Base-by-base conservation (phyloP, 306 rosid species). In the Glycyrrhiza uralensis region DNA sequence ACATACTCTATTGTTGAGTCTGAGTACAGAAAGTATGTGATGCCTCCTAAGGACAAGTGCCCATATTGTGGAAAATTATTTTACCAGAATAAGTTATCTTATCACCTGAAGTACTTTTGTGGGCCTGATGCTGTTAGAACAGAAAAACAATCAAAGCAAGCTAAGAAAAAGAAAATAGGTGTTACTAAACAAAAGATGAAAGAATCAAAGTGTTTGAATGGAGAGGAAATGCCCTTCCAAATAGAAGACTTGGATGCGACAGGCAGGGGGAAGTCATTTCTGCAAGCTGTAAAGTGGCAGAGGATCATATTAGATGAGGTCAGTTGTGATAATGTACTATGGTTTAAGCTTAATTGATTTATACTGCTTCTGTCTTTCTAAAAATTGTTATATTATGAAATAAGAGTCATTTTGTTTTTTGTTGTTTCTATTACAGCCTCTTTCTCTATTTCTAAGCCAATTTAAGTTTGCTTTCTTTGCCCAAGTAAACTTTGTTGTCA, bases 251-350 rank as follows among this genome's bases (percentile, higher is more conserved):
- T 77, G 47, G 76, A 68, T 35, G 69, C 52, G 17, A 51, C 8
- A 11, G 39, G 20, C 15, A 63, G 58, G 33, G 84, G 58, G 13
- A 86, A 77, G 63, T 87, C 98, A 14, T 56, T 76, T 62, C 70
- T 91, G 64, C 97, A 90, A 83, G 73, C 85, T 71, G 86, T 89
- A 33, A 89, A 82, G 79, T 93, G 98, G 98, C 83, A 83, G 38
- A 87, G 98, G 41, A 79, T 93, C 74, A 91, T 91, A 78, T 79
- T 91, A 83, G 98, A 91, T 72, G 97, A 93, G 98, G 98, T 93
- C 57, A 69, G 81, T 82, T 47, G 51, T 50, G 63, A 70, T 52
- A 65, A 47, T 58, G 23, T 15, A 49, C n/a, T 47, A 29, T 50
- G 39, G 60, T 60, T 59, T 13, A 44, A 47, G 23, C 49, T 44